These are phyloP conservation scores for Aspergillus sp. DNA, from an alignment of 2,329 filamentous ascomycete species.

Conservation along the genomic window DNA sequence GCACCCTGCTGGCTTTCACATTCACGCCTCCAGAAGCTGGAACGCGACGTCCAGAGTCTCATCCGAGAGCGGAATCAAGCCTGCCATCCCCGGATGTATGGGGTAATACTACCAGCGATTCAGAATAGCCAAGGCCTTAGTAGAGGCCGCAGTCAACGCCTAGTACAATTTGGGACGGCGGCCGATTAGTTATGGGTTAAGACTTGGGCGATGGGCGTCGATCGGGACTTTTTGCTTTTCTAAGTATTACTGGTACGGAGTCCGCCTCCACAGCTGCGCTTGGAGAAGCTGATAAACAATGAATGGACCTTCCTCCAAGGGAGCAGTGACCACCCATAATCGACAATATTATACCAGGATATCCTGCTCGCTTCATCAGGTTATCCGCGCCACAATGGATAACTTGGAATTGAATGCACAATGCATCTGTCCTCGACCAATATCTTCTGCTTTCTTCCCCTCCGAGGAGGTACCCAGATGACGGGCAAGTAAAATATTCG, in stretches of 20 bases:
- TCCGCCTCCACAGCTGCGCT: not conserved
- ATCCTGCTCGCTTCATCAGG: not conserved
- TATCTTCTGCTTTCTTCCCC: not conserved
- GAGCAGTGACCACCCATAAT: not conserved
- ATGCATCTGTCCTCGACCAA: not conserved
- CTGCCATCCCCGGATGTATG: constrained; percentile 13
- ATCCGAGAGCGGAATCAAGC: constrained; percentile 4
- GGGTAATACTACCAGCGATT: constrained; percentile 7
- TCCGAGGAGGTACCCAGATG: not conserved
- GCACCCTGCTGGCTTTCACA: not conserved
- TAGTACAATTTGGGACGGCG: constrained; percentile 19
- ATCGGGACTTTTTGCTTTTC: constrained; percentile 10
- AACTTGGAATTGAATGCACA: not conserved
- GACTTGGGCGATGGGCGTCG: constrained; percentile 13
- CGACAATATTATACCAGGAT: not conserved
- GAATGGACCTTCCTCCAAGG: not conserved
- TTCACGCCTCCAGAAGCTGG: not conserved
- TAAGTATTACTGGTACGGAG: constrained; percentile 1
- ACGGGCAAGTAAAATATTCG: not conserved
- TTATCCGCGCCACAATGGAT: not conserved
- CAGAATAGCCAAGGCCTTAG: constrained; percentile 4
- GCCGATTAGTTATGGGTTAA: constrained; percentile 12
- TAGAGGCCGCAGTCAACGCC: not conserved
- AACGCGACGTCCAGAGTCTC: not conserved
- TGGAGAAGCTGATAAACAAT: constrained; percentile 5